phyloP scores from a whole-genome alignment of 192 early-diverging fungal genomes.

The Coemansia sp. region DNA sequence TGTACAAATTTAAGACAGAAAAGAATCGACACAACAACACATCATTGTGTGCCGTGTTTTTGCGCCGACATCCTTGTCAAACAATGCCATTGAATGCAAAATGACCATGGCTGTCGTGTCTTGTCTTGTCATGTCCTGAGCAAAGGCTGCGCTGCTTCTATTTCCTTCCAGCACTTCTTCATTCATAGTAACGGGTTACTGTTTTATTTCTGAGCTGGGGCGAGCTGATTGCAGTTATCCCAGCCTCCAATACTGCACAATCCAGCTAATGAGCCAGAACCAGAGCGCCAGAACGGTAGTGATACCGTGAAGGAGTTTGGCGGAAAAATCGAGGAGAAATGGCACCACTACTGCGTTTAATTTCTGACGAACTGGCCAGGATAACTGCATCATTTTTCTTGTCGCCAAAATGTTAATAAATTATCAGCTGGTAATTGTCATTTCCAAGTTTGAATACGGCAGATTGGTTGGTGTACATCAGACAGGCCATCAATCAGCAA shows the following conservation, averaged over 20 bases:
- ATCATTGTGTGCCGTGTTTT: background rate
- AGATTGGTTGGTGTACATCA: no score
- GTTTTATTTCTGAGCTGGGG: background rate
- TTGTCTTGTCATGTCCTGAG: no score
- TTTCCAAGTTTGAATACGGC: background rate
- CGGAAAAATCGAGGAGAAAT: background rate
- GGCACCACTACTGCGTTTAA: background rate
- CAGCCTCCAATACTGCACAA: conserved; percentile 8
- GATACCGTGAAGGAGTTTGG: background rate
- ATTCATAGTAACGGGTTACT: background rate
- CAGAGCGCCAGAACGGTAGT: background rate
- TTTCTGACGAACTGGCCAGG: background rate
- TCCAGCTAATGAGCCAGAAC: background rate
- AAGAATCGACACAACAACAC: background rate
- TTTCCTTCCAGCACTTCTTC: background rate
- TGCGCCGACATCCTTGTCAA: background rate
- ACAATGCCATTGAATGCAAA: background rate
- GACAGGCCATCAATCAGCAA: background rate
- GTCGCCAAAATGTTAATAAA: background rate
- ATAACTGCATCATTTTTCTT: conserved; percentile 1
- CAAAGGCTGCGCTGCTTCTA: background rate
- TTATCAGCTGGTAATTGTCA: background rate
- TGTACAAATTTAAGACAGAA: background rate
- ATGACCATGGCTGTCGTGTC: background rate
- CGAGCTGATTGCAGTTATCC: conserved; percentile 3